Evolutionary conservation across 305 asterid species (phyloP).

Genomic region (Fraxinus platypoda): DNA sequence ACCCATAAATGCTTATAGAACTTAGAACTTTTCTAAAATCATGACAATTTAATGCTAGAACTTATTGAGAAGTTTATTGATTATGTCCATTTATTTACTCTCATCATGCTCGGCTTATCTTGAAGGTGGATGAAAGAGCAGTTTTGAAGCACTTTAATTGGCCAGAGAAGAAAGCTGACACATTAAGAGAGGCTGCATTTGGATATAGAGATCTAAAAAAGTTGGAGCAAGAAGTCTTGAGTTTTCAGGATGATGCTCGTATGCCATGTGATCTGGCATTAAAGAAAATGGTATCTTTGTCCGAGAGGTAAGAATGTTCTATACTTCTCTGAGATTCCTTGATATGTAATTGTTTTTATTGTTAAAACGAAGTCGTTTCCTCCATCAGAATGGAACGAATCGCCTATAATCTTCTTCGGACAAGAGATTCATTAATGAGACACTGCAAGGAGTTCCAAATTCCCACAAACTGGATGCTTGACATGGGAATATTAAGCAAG

Average conservation of each 20-base stretch:
- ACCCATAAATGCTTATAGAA: not conserved
- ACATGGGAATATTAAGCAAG: conserved; percentile 80
- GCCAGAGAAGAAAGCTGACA: conserved; percentile 94
- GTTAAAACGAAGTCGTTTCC: not conserved
- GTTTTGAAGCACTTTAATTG: conserved; percentile 91
- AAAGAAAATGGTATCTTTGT: conserved; percentile 76
- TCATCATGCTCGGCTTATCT: conserved; percentile 19
- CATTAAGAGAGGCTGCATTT: conserved; percentile 88
- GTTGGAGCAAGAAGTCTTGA: conserved; percentile 68
- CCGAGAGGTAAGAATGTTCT: conserved; percentile 59
- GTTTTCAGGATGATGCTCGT: conserved; percentile 62
- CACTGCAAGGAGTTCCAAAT: conserved; percentile 75
- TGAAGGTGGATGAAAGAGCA: conserved; percentile 92
- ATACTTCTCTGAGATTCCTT: not conserved
- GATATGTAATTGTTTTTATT: not conserved
- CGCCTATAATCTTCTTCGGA: conserved; percentile 64
- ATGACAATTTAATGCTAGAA: not conserved
- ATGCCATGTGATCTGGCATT: conserved; percentile 67
- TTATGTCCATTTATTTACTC: conserved; percentile 4
- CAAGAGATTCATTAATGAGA: conserved; percentile 69
- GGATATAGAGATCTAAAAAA: conserved; percentile 79
- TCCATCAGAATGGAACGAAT: conserved; percentile 70
- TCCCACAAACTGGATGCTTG: conserved; percentile 89
- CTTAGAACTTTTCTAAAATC: not conserved
- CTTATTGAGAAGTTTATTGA: not conserved